These are phyloP conservation scores for Chrysopogon serrulatus DNA, from an alignment of 176 grass and related monocot species.

Conservation along the genomic window DNA sequence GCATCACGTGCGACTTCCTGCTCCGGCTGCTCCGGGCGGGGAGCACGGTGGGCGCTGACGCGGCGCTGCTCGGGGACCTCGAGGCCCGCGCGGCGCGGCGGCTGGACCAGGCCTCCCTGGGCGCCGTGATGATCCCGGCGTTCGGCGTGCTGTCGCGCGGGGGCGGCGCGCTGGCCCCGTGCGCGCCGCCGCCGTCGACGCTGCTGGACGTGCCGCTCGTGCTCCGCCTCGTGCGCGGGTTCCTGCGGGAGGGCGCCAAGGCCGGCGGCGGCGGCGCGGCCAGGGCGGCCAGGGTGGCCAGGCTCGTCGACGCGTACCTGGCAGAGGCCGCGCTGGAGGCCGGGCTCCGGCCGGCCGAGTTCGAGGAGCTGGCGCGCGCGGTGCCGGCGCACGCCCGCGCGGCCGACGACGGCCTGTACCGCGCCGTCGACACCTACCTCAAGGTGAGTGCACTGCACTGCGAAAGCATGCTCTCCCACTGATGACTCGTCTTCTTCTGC, in stretches of 20 bases:
- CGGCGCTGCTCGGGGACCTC: constrained; percentile 47
- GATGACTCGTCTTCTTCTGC: no score
- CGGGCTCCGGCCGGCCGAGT: constrained; percentile 55
- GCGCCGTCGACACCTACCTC: constrained; percentile 88
- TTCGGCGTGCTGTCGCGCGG: constrained; percentile 24
- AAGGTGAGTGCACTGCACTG: constrained; percentile 51
- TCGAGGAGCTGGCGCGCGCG: constrained; percentile 70
- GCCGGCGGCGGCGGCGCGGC: constrained; percentile 41
- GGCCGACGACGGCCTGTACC: constrained; percentile 73
- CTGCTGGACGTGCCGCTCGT: constrained; percentile 72
- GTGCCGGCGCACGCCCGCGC: constrained; percentile 60
- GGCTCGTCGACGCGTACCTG: constrained; percentile 80
- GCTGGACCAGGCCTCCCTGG: constrained; percentile 67
- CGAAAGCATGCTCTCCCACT: no score
- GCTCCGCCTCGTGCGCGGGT: constrained; percentile 63
- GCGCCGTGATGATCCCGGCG: constrained; percentile 79
- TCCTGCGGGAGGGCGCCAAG: constrained; percentile 9
- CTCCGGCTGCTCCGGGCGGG: constrained; percentile 61
- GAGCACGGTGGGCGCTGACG: constrained; percentile 65
- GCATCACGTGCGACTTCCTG: constrained; percentile 71
- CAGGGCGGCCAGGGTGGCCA: constrained; percentile 61
- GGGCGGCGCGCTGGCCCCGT: neutral
- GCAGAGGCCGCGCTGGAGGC: constrained; percentile 72
- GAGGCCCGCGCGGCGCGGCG: constrained; percentile 69
- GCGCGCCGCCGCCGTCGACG: constrained; percentile 20